Evolutionary conservation across 202 grass and related monocot genomes (phyloP).

Genomic region (Carex sylvatica): DNA sequence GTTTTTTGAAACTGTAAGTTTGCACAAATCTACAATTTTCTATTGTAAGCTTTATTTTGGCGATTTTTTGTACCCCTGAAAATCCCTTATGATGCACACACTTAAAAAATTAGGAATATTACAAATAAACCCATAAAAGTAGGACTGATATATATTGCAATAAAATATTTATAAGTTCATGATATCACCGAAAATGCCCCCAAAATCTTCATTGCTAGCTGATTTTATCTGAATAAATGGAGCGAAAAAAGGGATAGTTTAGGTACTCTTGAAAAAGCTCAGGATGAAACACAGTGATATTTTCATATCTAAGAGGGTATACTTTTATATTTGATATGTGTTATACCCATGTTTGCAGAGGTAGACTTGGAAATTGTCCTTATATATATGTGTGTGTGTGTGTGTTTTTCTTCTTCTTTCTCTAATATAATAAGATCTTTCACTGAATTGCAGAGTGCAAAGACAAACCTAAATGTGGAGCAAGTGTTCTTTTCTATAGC

Average conservation of each 20-base stretch:
- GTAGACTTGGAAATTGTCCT: neutral
- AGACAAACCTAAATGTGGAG: conserved; percentile 60
- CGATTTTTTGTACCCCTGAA: neutral
- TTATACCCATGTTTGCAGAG: neutral
- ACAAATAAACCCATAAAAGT: neutral
- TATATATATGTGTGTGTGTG: too few species aligned
- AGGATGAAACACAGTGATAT: neutral
- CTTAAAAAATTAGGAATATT: neutral
- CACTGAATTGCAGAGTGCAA: conserved; percentile 37
- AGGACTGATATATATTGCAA: neutral
- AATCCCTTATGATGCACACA: neutral
- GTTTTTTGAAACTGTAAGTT: conserved; percentile 62
- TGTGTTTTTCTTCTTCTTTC: neutral
- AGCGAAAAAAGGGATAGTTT: neutral
- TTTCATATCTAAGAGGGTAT: neutral
- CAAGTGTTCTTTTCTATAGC: conserved; percentile 64
- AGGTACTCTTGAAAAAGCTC: neutral
- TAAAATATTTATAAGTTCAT: neutral
- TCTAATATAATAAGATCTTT: conserved; percentile 11
- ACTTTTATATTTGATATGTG: neutral
- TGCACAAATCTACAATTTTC: neutral
- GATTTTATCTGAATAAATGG: neutral
- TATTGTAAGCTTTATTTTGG: conserved; percentile 3
- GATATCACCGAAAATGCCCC: too few species aligned
- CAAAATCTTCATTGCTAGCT: neutral